A percentile compares a stretch with the other conserved stretches of the same genome.
Evolutionary conservation across 2,329 filamentous ascomycete genomes (phyloP).

Genomic region (Intubia oerlemansii): DNA sequence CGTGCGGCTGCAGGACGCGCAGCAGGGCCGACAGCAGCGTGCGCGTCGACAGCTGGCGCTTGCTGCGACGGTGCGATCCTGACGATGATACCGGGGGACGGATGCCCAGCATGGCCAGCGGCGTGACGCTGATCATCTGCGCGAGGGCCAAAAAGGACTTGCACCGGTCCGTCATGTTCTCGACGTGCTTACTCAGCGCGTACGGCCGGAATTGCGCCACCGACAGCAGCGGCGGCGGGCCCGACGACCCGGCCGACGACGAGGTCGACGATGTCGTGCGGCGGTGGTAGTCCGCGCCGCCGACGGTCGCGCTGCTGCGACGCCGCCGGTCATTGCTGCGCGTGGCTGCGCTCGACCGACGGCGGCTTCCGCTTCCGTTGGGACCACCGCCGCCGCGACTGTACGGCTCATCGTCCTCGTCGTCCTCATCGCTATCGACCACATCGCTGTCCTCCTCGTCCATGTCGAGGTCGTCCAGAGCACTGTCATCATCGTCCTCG

Average conservation of each 20-base stretch:
- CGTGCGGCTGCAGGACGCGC: slow-evolving; percentile 8
- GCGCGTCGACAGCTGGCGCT: slow-evolving; percentile 4
- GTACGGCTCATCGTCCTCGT: not conserved
- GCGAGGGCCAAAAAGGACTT: slow-evolving; percentile 7
- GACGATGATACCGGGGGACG: slow-evolving; percentile 1
- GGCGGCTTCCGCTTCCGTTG: not conserved
- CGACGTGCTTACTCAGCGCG: slow-evolving; percentile 5
- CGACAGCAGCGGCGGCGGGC: not conserved
- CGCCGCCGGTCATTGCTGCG: slow-evolving; percentile 1
- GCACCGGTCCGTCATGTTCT: slow-evolving; percentile 7
- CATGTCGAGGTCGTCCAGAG: not conserved
- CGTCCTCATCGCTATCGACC: slow-evolving; percentile 1
- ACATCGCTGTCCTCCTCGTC: not conserved
- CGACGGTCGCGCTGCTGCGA: slow-evolving; percentile 3
- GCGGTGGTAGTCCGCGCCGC: slow-evolving; percentile 2
- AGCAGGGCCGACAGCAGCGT: slow-evolving; percentile 6
- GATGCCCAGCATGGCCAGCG: slow-evolving; percentile 3
- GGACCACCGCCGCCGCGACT: not conserved
- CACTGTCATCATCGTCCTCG: not conserved
- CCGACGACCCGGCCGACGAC: not conserved
- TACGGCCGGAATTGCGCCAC: slow-evolving; percentile 2
- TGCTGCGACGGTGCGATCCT: not conserved
- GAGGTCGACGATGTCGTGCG: not conserved
- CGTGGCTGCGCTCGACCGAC: slow-evolving; percentile 1
- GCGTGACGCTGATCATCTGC: slow-evolving; percentile 5